Base-by-base conservation (phyloP, 2,329 filamentous ascomycete genomes). In the Diatrype stigma region DNA sequence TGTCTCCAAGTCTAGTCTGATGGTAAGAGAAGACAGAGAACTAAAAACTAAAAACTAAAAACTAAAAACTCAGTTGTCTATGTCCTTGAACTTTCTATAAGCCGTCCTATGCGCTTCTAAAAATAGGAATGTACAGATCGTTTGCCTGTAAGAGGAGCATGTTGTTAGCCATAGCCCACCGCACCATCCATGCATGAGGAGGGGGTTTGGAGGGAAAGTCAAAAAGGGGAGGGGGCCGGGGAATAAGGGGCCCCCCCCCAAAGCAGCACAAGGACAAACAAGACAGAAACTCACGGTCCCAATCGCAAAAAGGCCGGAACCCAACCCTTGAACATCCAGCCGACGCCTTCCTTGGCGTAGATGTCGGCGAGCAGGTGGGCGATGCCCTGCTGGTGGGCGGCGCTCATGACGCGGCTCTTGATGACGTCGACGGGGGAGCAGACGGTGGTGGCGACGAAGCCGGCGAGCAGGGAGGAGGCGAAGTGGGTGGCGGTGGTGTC, bases 241-340 rank as follows among this genome's bases (percentile, higher is more conserved):
- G 28, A 45, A 2, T 32, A 16, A 30, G 44, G 49, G 35, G n/a
- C n/a, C n/a, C n/a, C n/a, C n/a, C n/a, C n/a, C n/a, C n/a, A n/a
- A n/a, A n/a, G n/a, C n/a, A n/a, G n/a, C n/a, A n/a, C n/a, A n/a
- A n/a, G n/a, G n/a, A 28, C 45, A 42, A n/a, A 37, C 19, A 28
- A 42, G 35, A 23, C n/a, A 44, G 40, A 44, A 30, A 77, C 80
- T 71, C 70, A 83, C 76, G 83, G 83, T 63, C 83, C 83, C 46
- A 87, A 70, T 52, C 84, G 72, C 56, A 86, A 73, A 64, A 86
- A 86, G 60, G 81, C 84, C n/a, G 90, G 90, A 45, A 92, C 84
- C 89, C 90, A 95, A 54, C 90, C 90, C 69, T 89, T 89, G 72
- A 95, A 95, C 80, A 93, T 86, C 90, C 90, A 96, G 42, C 78